Evolutionary conservation across 768 basidiomycete species (phyloP), one percentile per base, ranked within the genome.

Genomic region (Rhizopogon sp.): DNA sequence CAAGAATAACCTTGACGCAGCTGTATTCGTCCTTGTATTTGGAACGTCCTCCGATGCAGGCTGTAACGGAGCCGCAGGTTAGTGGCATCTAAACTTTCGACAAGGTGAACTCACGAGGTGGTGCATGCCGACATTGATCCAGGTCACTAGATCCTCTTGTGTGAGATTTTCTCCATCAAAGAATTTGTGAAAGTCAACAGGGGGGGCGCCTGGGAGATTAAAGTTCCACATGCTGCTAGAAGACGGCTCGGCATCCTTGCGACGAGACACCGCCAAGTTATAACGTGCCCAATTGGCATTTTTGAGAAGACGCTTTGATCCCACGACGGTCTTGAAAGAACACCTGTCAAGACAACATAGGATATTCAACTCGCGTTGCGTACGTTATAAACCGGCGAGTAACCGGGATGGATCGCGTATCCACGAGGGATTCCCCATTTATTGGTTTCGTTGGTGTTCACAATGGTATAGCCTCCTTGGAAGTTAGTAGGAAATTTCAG

Each of bases 281-380:
- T 85, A 81, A 40, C 81, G 76, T 2, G 84, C 84, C 80, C 84
- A 87, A 60, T 86, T 82, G 6, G 80, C 82, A 51, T 85, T 86
- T 22, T 83, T 77, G 43, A 79, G 68, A 5, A 83, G 71, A 1
- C 83, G 76, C 66, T 84, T 85, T 29, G 79, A 82, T 7, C 83
- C 78, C 0, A 84, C 74, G 46, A 82, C 77, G 9, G 80, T 79
- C 82, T 82, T 2, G 53, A 28, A 9, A 39, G 49, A 37, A 1
- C 8, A 3, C 14, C 1, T 37, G 25, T 63, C 44, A 54, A 52
- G 0, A 9, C 25, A 14, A 29, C n/a, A 3, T 13, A 10, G 9
- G 25, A 4, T 22, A 16, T 8, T 3, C 20, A 3, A 51, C n/a
- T 5, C 20, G 33, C 20, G 31, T 33, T 22, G 53, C 72, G 41